phyloP scores from a whole-genome alignment of 495 filamentous ascomycete genomes.

The Trichoderma asperelloides region DNA sequence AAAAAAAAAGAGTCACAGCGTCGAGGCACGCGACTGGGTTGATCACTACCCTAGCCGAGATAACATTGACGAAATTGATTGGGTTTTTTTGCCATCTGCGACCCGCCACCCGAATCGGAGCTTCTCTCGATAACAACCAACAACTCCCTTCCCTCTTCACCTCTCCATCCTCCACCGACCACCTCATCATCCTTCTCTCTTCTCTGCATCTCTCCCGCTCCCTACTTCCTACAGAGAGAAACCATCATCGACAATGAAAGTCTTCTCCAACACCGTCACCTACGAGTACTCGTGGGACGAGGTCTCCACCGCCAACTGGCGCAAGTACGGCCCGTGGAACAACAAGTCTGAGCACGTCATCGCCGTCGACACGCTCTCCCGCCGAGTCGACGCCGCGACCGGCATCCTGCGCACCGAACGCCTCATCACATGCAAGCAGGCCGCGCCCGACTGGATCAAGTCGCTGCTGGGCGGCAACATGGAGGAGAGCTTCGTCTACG shows the following conservation, averaged over 20 bases:
- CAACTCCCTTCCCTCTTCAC: background rate
- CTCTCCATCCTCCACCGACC: background rate
- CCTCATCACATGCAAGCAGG: conserved; percentile 89
- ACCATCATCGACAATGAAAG: conserved; percentile 60
- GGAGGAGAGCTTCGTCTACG: conserved; percentile 78
- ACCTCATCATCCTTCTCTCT: background rate
- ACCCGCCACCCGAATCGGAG: conserved; percentile 5
- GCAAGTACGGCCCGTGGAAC: conserved; percentile 98
- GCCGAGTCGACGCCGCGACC: conserved; percentile 67
- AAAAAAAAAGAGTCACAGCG: background rate
- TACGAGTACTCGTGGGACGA: conserved; percentile 98
- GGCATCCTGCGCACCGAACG: conserved; percentile 94
- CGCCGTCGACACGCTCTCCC: conserved; percentile 84
- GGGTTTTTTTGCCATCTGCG: background rate
- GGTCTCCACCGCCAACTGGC: conserved; percentile 98
- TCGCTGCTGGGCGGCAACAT: conserved; percentile 57
- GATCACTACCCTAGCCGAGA: conserved; percentile 4
- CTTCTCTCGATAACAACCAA: background rate
- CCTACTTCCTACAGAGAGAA: background rate
- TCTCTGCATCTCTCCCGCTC: background rate
- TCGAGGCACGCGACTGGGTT: conserved; percentile 1
- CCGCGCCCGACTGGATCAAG: conserved; percentile 77
- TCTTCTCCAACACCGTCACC: conserved; percentile 78
- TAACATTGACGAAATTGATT: conserved; percentile 3
- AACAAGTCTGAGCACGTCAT: conserved; percentile 88